Base-by-base conservation (phyloP, 2,329 filamentous ascomycete genomes). In the Byssoonygena ceratinophila region DNA sequence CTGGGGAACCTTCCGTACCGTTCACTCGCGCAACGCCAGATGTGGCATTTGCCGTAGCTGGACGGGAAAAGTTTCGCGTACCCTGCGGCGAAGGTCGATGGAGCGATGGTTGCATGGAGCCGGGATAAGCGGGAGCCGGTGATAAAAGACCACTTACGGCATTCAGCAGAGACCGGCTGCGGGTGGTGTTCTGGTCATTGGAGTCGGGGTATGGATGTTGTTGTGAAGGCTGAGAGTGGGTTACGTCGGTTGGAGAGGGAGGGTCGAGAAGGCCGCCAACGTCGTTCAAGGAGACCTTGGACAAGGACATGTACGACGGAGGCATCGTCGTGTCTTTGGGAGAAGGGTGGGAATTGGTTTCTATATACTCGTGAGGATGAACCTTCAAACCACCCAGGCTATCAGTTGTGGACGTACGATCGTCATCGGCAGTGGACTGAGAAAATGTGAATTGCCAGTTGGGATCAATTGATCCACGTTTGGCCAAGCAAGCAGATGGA, bases 231-330 rank as follows among this genome's bases (percentile, higher is more conserved):
- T 18, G 40, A 45, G 40, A 9, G n/a, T 34, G 29, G 41, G 20
- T 49, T 27, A 36, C 12, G 32, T 39, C 45, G 9, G 56, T 55
- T 53, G 48, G 59, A 32, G 64, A 68, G 57, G 76, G 75, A 16
- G 74, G 75, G 4, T 83, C 80, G 0, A 94, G 71, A 0, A 94
- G 70, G 0, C 86, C 87, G 20, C 88, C 88, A 1, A 89, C 83
- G 59, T 95, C 90, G 60, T 91, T 89, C 66, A 95, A 91, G 0
- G 86, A 87, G 3, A 92, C 80, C 44, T 77, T 75, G 3, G 78
- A 74, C 3, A 79, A 76, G 1, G 74, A 74, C 8, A 69, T 64
- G 2, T 69, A 43, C 58, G 64, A 49, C 71, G 63, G 41, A 68
- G 61, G 39, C 68, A 63, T 48, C 66, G 27, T 57, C 59, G 46